Conservation (phyloP, 208 protist species). For the Crithidia expoeki region DNA sequence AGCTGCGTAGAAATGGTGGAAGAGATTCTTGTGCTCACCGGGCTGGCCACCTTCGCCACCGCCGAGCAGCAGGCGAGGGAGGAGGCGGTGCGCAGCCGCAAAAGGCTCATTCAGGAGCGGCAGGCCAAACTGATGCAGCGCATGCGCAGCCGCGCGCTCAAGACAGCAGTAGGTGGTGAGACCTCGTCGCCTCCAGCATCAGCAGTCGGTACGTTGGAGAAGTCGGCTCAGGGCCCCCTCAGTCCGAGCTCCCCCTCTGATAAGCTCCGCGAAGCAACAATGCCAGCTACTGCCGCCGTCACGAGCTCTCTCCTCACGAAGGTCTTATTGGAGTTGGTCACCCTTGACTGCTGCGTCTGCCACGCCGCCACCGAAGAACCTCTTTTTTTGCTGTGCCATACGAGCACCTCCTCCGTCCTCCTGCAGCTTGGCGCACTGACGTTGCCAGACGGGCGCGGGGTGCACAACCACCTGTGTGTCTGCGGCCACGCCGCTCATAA, state of each 20-base stretch:
- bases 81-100: conserved; percentile 37
- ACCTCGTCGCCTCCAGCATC: neutral
- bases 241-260: neutral
- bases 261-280: neutral
- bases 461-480: conserved; percentile 59
- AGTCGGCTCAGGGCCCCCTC: neutral
- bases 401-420: conserved; percentile 53
- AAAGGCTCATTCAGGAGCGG: conserved; percentile 60
- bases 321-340: conserved; percentile 53
- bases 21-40: conserved; percentile 44
- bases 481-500: conserved; percentile 79
- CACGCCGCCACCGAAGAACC: conserved; percentile 42
- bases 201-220: neutral
- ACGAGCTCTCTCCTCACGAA: conserved; percentile 37
- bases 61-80: conserved; percentile 31
- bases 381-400: conserved; percentile 66
- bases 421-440: conserved; percentile 21
- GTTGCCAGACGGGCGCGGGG: conserved; percentile 30
- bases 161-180: conserved; percentile 12
- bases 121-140: conserved; percentile 68
- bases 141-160: conserved; percentile 49
- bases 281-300: neutral
- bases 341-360: conserved; percentile 78
- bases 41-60: conserved; percentile 39
- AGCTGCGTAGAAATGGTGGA: conserved; percentile 58